A percentile compares a stretch with the other conserved stretches of the same genome.
Conservation (phyloP, 805 yeast genomes). For the Pichia thaimueangensis region DNA sequence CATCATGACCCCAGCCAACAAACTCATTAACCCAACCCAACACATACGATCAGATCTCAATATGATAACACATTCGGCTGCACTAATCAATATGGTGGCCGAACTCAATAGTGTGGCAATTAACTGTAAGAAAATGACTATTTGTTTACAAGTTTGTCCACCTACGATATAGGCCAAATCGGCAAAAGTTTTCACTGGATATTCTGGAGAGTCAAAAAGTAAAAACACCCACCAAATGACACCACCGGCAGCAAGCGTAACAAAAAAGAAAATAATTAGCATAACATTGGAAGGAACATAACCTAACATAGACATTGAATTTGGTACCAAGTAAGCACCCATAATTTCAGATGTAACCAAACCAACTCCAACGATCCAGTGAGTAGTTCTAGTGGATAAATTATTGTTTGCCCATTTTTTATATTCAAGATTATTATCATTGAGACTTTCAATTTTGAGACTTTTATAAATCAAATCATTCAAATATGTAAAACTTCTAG, state of each 20-base stretch:
- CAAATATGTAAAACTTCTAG: constrained; percentile 7
- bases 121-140: constrained; percentile 32
- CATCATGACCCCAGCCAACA: constrained; percentile 36
- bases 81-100: constrained; percentile 33
- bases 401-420: constrained; percentile 17
- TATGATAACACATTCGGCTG: constrained; percentile 37
- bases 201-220: constrained; percentile 34
- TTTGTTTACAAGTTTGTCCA: constrained; percentile 28
- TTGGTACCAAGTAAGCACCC: constrained; percentile 18
- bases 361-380: constrained; percentile 19
- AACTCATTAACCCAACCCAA: constrained; percentile 33
- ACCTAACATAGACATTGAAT: constrained; percentile 11
- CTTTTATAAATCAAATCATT: constrained; percentile 8
- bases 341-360: constrained; percentile 20
- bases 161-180: constrained; percentile 34
- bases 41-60: constrained; percentile 30
- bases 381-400: constrained; percentile 16
- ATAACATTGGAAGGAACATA: constrained; percentile 12
- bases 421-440: constrained; percentile 8
- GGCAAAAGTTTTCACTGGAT: constrained; percentile 37
- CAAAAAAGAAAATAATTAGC: constrained; percentile 5
- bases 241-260: constrained; percentile 37
- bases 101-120: constrained; percentile 36
- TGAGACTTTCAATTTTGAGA: constrained; percentile 9
- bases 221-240: constrained; percentile 32